A percentile compares a stretch with the other conserved stretches of the same genome.
These are phyloP conservation scores for Didymella keratinophila DNA, from an alignment of 2,329 filamentous ascomycete species.

Conservation along the genomic window DNA sequence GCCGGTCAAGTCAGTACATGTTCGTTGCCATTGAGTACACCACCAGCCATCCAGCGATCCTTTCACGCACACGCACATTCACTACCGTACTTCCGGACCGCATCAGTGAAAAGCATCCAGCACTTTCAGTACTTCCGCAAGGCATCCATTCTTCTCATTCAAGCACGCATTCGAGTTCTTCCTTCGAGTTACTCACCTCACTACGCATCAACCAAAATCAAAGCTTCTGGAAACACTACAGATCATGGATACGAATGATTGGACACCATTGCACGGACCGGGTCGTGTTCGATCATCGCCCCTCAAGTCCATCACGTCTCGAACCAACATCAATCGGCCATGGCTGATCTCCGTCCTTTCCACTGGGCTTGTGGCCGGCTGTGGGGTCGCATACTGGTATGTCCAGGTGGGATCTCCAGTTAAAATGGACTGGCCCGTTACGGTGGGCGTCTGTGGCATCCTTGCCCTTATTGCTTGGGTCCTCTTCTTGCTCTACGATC, in stretches of 20 bases:
- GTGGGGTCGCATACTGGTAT: background rate
- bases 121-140: background rate
- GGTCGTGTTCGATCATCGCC: background rate
- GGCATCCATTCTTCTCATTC: background rate
- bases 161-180: background rate
- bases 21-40: background rate
- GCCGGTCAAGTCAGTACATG: background rate
- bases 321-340: background rate
- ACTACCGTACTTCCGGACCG: background rate
- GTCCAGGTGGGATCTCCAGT: background rate
- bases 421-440: background rate
- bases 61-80: background rate
- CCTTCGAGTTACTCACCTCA: background rate
- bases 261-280: background rate
- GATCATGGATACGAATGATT: background rate
- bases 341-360: background rate
- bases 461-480: slow-evolving; percentile 5
- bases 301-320: background rate
- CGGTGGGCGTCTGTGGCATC: background rate
- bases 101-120: background rate
- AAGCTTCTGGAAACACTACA: background rate
- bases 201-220: background rate
- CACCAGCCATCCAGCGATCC: background rate
- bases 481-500: slow-evolving; percentile 20
- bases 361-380: background rate